phyloP scores from a whole-genome alignment of 2,329 filamentous ascomycete genomes.

The Fusarium coffeatum region DNA sequence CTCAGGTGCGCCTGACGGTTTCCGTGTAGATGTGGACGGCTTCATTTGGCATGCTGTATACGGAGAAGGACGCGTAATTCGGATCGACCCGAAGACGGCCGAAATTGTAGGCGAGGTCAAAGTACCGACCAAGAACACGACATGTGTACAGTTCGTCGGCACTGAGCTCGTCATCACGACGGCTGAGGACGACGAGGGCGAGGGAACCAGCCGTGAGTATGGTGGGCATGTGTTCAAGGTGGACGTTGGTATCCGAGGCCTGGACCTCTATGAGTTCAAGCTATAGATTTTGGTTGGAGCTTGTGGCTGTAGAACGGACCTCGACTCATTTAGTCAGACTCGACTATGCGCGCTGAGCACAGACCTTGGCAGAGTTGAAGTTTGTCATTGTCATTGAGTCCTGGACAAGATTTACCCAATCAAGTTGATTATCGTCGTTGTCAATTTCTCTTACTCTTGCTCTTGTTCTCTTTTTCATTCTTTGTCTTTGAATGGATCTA shows the following conservation, averaged over 20 bases:
- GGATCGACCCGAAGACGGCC: slow-evolving; percentile 73
- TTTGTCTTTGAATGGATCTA: slow-evolving; percentile 11
- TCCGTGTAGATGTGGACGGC: slow-evolving; percentile 85
- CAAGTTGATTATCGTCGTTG: background rate
- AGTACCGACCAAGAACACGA: slow-evolving; percentile 82
- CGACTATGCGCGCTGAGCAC: slow-evolving; percentile 21
- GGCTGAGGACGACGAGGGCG: slow-evolving; percentile 74
- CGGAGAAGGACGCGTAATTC: slow-evolving; percentile 79
- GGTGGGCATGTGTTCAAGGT: slow-evolving; percentile 81
- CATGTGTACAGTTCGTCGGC: slow-evolving; percentile 84
- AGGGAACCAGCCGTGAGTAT: slow-evolving; percentile 70
- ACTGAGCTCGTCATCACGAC: slow-evolving; percentile 82
- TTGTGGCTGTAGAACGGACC: background rate
- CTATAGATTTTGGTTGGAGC: slow-evolving; percentile 47
- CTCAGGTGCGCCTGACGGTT: slow-evolving; percentile 81
- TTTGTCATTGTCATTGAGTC: slow-evolving; percentile 14
- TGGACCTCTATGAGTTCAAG: slow-evolving; percentile 73
- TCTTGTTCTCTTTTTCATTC: slow-evolving; percentile 5
- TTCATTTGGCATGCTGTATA: slow-evolving; percentile 91
- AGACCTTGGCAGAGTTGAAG: slow-evolving; percentile 22
- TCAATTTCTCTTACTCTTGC: slow-evolving; percentile 6
- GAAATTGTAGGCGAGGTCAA: slow-evolving; percentile 78
- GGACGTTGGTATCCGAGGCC: slow-evolving; percentile 77
- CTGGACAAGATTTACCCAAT: slow-evolving; percentile 5
- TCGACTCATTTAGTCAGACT: background rate